Conservation (phyloP, 345 rosid genomes). For the Clarkia xantiana region DNA sequence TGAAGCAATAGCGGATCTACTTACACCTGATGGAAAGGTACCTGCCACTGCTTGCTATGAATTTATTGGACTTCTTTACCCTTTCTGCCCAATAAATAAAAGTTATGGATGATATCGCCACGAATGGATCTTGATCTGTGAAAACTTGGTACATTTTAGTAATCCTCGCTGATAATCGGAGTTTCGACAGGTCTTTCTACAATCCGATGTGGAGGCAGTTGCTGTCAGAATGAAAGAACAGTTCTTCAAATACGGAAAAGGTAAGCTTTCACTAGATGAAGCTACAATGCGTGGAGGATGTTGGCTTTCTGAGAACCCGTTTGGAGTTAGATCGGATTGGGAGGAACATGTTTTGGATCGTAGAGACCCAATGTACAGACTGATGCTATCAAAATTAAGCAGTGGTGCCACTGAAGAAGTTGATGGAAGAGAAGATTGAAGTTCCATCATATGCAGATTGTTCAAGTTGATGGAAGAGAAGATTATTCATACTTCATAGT, state of each 20-base stretch:
- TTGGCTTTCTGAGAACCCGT: conserved; percentile 52
- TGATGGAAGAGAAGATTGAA: neutral
- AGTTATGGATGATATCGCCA: neutral
- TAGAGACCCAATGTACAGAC: conserved; percentile 43
- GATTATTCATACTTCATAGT: no score
- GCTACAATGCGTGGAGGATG: conserved; percentile 7
- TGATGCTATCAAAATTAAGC: conserved; percentile 23
- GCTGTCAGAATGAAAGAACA: conserved; percentile 37
- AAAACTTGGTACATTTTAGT: no score
- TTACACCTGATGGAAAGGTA: conserved; percentile 46
- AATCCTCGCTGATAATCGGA: no score
- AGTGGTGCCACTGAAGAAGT: neutral
- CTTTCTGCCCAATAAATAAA: no score
- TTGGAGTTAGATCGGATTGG: conserved; percentile 58
- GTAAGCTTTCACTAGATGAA: conserved; percentile 20
- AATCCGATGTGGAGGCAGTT: conserved; percentile 50
- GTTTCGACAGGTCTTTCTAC: conserved; percentile 36
- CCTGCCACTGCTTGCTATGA: neutral
- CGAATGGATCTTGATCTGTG: neutral
- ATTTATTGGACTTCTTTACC: no score
- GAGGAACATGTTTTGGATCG: conserved; percentile 46
- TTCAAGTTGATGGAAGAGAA: neutral
- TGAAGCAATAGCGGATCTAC: conserved; percentile 49
- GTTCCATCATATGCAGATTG: neutral
- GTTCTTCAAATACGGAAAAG: conserved; percentile 35